Base-by-base conservation (phyloP, 352 stramenopile genomes). In the Globisporangium rhizosaccharum region DNA sequence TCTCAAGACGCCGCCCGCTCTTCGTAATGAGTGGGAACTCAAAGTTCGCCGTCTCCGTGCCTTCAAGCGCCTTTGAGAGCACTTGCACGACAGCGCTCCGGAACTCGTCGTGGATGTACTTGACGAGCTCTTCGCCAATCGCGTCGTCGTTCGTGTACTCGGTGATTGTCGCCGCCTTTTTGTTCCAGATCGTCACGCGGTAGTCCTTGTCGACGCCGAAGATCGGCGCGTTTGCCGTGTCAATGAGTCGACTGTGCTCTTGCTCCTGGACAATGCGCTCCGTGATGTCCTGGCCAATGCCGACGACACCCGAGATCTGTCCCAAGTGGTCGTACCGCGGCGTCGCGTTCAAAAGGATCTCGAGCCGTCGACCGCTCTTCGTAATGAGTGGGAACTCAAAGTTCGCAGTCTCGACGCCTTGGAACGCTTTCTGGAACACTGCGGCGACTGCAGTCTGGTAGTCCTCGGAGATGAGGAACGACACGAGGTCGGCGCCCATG, bases 141-240 rank as follows among this genome's bases (percentile, higher is more conserved):
- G 90, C 88, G 54, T 98, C 84, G 20, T 90, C 65, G 30, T 87
- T 85, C 17, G 75, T 74, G 65, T 96, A 98, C 57, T 95, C 88
- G 5, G 90, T 97, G 51, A 92, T 88, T 1, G 76, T 83, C 0
- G 81, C 80, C 0, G 87, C 90, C 64, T 96, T 96, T 53, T 97
- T 89, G 65, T 98, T 98, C 94, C 94, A 98, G 63, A 95, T 87
- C 15, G 87, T 91, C 37, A 96, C 86, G 20, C 70, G 66, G 50
- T 88, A 89, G 37, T 90, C 60, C 33, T 74, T 79, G 73, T 98
- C 82, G 14, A 96, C 67, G 9, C 80, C 86, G 23, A 93, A 89
- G 53, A 96, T 94, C 0, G 86, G 85, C 6, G 80, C 85, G 37
- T 93, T 95, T 4, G 84, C 83, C 0, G 83, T 90, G 48, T 95